Conservation (phyloP, 2,329 filamentous ascomycete species). For the Rhytidhysteron rufulum region DNA sequence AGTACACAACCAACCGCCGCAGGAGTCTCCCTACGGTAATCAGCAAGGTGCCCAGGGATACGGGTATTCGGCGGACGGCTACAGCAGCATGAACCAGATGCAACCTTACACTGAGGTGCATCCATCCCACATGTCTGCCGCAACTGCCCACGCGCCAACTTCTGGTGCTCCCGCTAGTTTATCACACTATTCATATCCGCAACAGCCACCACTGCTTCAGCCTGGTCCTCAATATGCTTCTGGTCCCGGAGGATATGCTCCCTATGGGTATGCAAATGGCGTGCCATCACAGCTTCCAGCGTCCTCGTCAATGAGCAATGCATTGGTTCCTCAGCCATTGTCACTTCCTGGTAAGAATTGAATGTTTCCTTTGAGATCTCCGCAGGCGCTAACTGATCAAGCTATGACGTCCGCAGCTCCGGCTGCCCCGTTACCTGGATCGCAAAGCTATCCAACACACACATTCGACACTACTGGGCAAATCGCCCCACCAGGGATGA, state of each 20-base stretch:
- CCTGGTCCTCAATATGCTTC: conserved; percentile 67
- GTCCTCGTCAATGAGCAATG: conserved; percentile 64
- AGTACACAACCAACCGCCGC: conserved; percentile 35
- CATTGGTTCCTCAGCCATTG: conserved; percentile 66
- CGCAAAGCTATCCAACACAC: conserved; percentile 41
- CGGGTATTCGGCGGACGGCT: conserved; percentile 34
- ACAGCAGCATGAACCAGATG: conserved; percentile 73
- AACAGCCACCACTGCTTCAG: conserved; percentile 70
- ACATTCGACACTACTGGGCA: conserved; percentile 87
- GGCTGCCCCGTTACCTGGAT: conserved; percentile 21
- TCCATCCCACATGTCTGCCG: conserved; percentile 70
- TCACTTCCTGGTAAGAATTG: conserved; percentile 56
- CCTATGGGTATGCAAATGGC: conserved; percentile 73
- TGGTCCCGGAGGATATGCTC: conserved; percentile 54
- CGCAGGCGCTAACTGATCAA: conserved; percentile 7
- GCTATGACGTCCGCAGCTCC: conserved; percentile 33
- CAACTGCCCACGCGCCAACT: conserved; percentile 70
- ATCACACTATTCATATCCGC: conserved; percentile 67
- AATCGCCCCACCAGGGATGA: conserved; percentile 87
- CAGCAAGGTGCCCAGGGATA: conserved; percentile 29
- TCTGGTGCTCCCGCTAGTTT: conserved; percentile 71
- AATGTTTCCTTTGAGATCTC: neutral
- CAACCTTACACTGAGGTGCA: conserved; percentile 83
- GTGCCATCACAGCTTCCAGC: conserved; percentile 71
- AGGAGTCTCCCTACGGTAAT: conserved; percentile 36